Evolutionary conservation across 164 flowering plant species (phyloP).

Genomic region (Chloranthus sessilifolius): DNA sequence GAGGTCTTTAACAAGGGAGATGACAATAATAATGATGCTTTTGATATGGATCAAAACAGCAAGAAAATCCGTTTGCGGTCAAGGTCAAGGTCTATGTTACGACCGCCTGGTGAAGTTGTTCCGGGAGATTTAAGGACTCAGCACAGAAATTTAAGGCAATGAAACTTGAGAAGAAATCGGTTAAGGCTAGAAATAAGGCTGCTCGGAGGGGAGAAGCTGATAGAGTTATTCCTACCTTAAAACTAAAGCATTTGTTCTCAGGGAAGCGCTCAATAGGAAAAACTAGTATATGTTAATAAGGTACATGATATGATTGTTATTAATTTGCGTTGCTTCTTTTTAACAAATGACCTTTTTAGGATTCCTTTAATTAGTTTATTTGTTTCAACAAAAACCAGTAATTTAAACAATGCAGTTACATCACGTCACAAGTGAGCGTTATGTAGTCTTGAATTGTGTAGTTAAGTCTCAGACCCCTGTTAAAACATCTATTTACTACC

Average conservation of each 20-base stretch:
- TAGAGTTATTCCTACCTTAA: conserved; percentile 70
- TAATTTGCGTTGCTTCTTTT: too few species aligned
- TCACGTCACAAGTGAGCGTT: too few species aligned
- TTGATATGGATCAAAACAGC: conserved; percentile 43
- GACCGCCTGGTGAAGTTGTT: conserved; percentile 62
- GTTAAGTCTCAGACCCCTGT: too few species aligned
- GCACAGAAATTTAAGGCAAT: conserved; percentile 56
- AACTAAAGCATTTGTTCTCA: conserved; percentile 77
- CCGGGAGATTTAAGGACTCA: conserved; percentile 76
- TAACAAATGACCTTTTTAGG: too few species aligned
- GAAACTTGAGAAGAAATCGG: conserved; percentile 44
- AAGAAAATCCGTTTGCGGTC: conserved; percentile 56
- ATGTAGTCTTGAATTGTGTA: too few species aligned
- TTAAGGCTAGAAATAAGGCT: conserved; percentile 64
- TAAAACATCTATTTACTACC: too few species aligned
- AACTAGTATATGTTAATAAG: conserved; percentile 49
- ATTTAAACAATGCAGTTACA: too few species aligned
- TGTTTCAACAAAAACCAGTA: too few species aligned
- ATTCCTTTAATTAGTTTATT: too few species aligned
- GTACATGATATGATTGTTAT: neutral
- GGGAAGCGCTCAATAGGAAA: conserved; percentile 82
- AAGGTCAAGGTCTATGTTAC: conserved; percentile 45
- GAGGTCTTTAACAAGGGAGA: conserved; percentile 47
- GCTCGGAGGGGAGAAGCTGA: conserved; percentile 93
- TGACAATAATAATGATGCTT: conserved; percentile 31